Evolutionary conservation across 345 rosid genomes (phyloP).

Genomic region (Raphanus sativus): DNA sequence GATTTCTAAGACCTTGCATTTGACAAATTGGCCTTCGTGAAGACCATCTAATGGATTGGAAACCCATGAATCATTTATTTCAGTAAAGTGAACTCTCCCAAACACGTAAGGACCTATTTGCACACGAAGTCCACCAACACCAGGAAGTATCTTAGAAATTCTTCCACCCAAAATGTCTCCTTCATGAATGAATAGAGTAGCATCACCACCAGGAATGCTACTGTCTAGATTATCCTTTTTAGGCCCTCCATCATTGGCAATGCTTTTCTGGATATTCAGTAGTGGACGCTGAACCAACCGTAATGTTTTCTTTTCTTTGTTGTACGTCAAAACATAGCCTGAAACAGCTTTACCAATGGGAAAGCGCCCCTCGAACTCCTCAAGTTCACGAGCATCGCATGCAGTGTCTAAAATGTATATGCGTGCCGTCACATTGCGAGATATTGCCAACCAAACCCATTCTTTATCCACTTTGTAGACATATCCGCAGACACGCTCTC

Average conservation of each 20-base stretch:
- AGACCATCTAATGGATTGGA: conserved; percentile 69
- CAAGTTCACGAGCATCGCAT: conserved; percentile 67
- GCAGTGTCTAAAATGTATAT: conserved; percentile 76
- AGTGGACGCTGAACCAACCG: conserved; percentile 70
- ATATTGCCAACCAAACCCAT: conserved; percentile 81
- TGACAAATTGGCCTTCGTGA: conserved; percentile 81
- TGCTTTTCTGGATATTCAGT: conserved; percentile 25
- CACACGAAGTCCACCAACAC: conserved; percentile 81
- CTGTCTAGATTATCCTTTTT: conserved; percentile 29
- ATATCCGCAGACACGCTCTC: conserved; percentile 64
- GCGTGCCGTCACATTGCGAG: conserved; percentile 71
- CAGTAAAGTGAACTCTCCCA: conserved; percentile 91
- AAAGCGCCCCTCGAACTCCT: conserved; percentile 61
- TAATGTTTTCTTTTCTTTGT: conserved; percentile 63
- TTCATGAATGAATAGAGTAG: conserved; percentile 55
- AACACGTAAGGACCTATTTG: conserved; percentile 76
- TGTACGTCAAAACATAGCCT: conserved; percentile 63
- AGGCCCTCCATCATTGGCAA: conserved; percentile 25
- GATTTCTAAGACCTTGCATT: conserved; percentile 88
- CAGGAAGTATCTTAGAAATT: conserved; percentile 70
- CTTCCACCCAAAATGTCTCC: conserved; percentile 88
- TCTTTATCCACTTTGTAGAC: conserved; percentile 85
- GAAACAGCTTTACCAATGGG: conserved; percentile 63
- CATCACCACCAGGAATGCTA: conserved; percentile 41
- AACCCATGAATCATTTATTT: conserved; percentile 71